Base-by-base conservation (phyloP, 805 yeast species). In the Lipomyces spencermartinsiae region DNA sequence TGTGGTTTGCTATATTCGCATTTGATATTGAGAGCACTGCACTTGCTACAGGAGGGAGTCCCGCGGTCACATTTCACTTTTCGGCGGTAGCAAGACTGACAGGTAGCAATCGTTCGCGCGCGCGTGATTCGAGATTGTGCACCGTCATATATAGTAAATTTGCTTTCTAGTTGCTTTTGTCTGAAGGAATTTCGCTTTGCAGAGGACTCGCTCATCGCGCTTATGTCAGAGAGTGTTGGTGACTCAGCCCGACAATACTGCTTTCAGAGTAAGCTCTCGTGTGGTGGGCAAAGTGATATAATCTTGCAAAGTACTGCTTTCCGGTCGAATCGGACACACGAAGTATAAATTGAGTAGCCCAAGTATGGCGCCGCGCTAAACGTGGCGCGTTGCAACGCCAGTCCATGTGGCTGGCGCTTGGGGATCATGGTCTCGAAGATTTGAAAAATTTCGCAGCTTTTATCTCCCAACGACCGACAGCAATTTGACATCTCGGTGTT, bases 51-150 rank as follows among this genome's bases (percentile, higher is more conserved):
- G 12, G 33, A 19, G n/a, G 69, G 71, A 34, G 29, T 53, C 54
- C 6, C 51, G 16, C 59, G 53, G 58, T 65, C 61, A 56, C 71
- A 68, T 19, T 65, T 64, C 31, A 68, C 71, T 31, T 61, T 59
- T 34, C 71, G 54, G 10, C 64, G 49, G 55, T 61, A 68, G 62
- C 71, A 68, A 3, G 68, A 58, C 39, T 58, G 56, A 33, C 71
- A 68, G 63, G 59, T 68, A 2, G 68, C 58, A 33, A 68, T 62
- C 4, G 61, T 53, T 12, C 71, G 59, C 22, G 63, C 54, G 25
- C 71, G 71, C 14, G 61, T 67, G 35, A 67, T 67, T 6, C 63
- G 62, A n/a, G 54, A 49, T 22, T 22, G 25, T n/a, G 54, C 54
- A n/a, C 54, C n/a, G 14, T 35, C 39, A 35, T 35, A 35, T 35